Conservation (phyloP, 495 filamentous ascomycete species). For the Parachaetomium inaequale region DNA sequence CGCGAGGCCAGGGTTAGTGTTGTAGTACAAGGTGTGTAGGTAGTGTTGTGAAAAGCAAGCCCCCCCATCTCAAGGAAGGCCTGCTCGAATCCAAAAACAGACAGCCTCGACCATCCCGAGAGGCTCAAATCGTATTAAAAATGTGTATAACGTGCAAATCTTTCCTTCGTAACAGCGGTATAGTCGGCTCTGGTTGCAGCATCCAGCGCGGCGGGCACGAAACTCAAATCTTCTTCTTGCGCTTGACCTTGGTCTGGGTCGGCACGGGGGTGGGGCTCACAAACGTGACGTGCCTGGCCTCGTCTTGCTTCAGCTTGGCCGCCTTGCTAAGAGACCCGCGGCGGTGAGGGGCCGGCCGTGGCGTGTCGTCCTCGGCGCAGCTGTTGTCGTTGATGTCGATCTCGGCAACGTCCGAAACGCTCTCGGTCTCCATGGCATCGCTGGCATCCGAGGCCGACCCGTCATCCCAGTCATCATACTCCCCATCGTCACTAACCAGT, state of each 20-base stretch:
- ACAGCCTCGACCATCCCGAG: neutral
- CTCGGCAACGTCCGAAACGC: conserved; percentile 49
- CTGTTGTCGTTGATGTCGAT: conserved; percentile 46
- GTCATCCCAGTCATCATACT: conserved; percentile 60
- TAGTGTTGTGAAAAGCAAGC: neutral
- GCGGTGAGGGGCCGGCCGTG: conserved; percentile 39
- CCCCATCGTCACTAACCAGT: conserved; percentile 81
- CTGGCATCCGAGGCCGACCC: conserved; percentile 45
- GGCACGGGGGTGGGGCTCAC: conserved; percentile 39
- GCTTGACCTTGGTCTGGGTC: conserved; percentile 31
- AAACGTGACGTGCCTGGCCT: conserved; percentile 46
- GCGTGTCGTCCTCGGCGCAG: conserved; percentile 34
- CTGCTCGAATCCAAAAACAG: conserved; percentile 12
- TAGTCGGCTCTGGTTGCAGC: neutral
- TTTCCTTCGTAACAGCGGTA: neutral
- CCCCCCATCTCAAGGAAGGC: neutral
- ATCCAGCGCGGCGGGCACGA: neutral
- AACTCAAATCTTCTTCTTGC: conserved; percentile 29
- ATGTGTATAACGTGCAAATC: neutral
- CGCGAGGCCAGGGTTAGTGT: neutral
- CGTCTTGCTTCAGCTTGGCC: conserved; percentile 43
- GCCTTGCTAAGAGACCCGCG: conserved; percentile 23
- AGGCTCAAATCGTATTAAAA: conserved; percentile 8
- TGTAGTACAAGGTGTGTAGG: conserved; percentile 5
- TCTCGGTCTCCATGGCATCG: conserved; percentile 40